Evolutionary conservation across 2,329 filamentous ascomycete species (phyloP).

Genomic region (Colletotrichum orbiculare): DNA sequence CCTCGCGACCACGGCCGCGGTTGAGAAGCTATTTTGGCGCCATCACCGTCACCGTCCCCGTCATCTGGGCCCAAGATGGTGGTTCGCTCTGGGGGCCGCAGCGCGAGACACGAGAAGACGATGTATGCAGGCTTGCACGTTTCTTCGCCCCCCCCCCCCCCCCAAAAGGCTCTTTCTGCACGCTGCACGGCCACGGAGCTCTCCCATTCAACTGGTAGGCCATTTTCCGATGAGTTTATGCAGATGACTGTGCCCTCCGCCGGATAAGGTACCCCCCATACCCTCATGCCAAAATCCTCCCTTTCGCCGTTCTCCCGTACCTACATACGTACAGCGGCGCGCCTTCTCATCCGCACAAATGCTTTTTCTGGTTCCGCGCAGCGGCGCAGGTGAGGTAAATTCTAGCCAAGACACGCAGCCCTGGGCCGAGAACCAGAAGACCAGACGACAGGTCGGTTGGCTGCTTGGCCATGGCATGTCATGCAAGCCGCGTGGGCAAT

Average conservation of each 20-base stretch:
- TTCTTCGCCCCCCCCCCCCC: background rate
- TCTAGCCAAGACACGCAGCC: background rate
- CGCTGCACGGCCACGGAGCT: constrained; percentile 11
- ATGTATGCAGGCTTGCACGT: background rate
- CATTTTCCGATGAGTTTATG: constrained; percentile 1
- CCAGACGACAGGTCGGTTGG: background rate
- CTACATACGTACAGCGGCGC: background rate
- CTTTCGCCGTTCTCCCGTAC: background rate
- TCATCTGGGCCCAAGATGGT: background rate
- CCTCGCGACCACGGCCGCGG: background rate
- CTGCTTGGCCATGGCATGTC: background rate
- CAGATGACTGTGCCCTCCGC: background rate
- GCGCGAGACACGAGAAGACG: background rate
- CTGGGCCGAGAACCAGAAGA: background rate
- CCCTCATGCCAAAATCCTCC: background rate
- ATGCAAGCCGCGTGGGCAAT: background rate
- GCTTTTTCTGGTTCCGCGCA: background rate
- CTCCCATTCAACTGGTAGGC: background rate
- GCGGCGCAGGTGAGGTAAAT: constrained; percentile 3
- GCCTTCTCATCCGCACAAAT: background rate
- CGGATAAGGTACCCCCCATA: background rate
- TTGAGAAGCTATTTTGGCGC: no score
- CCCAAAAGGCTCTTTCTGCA: no score
- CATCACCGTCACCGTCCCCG: background rate
- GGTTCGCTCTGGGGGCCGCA: background rate